Percentiles rank a stretch among this genome's conserved stretches.
Evolutionary conservation across 2,329 filamentous ascomycete species (phyloP).

Genomic region (Aaosphaeria pasadenensis): DNA sequence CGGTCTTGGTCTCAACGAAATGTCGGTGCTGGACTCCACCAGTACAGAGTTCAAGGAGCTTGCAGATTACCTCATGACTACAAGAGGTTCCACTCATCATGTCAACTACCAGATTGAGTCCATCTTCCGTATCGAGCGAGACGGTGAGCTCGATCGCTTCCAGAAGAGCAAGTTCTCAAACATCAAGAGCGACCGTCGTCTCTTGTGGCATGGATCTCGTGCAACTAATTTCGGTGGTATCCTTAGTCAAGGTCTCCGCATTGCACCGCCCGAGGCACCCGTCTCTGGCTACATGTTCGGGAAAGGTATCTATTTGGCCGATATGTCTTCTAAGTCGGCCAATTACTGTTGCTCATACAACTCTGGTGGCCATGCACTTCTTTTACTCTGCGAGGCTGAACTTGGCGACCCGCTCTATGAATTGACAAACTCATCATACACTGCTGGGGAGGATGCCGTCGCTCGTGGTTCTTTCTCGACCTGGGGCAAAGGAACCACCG

Average conservation of each 20-base stretch:
- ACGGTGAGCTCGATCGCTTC: conserved; percentile 70
- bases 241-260: conserved; percentile 81
- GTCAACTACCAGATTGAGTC: conserved; percentile 61
- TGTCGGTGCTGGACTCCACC: conserved; percentile 62
- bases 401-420: conserved; percentile 72
- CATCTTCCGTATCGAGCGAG: conserved; percentile 79
- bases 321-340: conserved; percentile 76
- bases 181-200: conserved; percentile 63
- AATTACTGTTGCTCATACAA: conserved; percentile 66
- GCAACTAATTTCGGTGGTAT: conserved; percentile 85
- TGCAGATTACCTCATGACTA: conserved; percentile 63
- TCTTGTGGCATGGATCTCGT: conserved; percentile 86
- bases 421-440: conserved; percentile 56
- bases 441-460: conserved; percentile 63
- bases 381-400: conserved; percentile 82
- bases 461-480: conserved; percentile 62
- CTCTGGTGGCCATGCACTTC: conserved; percentile 67
- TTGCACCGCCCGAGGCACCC: conserved; percentile 81
- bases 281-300: conserved; percentile 83
- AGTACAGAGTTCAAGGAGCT: conserved; percentile 65
- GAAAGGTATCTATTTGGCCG: conserved; percentile 84
- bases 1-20: conserved; percentile 70
- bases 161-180: conserved; percentile 53
- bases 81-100: conserved; percentile 65
- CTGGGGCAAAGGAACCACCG: conserved; percentile 64